Conservation (phyloP, 2,329 filamentous ascomycete species). For the Blastomyces gilchristii region DNA sequence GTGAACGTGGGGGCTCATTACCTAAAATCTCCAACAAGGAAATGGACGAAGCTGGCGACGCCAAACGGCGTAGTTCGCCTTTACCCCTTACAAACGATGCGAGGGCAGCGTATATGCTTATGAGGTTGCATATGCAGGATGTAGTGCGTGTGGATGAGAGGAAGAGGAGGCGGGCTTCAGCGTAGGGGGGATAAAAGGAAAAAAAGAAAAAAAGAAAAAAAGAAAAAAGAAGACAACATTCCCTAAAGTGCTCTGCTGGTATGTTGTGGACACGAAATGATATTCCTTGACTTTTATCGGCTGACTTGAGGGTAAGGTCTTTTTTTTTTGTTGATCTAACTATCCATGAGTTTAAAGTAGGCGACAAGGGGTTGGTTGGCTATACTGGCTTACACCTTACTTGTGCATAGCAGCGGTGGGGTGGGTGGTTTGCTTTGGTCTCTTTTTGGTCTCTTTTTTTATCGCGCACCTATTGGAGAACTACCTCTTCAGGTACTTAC, state of each 20-base stretch:
- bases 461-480: not conserved
- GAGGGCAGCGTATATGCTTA: conserved; percentile 30
- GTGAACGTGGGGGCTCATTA: not conserved
- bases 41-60: conserved; percentile 8
- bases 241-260: not conserved
- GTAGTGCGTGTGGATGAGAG: conserved; percentile 18
- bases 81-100: conserved; percentile 22
- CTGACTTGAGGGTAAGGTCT: not conserved
- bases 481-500: not conserved
- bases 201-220: not conserved
- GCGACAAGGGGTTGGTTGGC: not conserved
- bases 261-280: not conserved
- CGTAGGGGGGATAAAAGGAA: not conserved
- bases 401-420: not conserved
- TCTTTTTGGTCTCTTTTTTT: not conserved
- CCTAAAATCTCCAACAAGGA: conserved; percentile 4
- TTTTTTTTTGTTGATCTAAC: not conserved
- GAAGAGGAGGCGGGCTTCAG: conserved; percentile 16
- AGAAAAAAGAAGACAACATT: not conserved
- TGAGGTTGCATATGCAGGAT: conserved; percentile 27
- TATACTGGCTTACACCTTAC: not conserved
- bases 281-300: not conserved
- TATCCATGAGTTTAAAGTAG: not conserved
- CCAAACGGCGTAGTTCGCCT: conserved; percentile 19
- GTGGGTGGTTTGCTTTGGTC: not conserved